Evolutionary conservation across 192 early-diverging fungal species (phyloP).

Genomic region (Entophlyctis helioformis): DNA sequence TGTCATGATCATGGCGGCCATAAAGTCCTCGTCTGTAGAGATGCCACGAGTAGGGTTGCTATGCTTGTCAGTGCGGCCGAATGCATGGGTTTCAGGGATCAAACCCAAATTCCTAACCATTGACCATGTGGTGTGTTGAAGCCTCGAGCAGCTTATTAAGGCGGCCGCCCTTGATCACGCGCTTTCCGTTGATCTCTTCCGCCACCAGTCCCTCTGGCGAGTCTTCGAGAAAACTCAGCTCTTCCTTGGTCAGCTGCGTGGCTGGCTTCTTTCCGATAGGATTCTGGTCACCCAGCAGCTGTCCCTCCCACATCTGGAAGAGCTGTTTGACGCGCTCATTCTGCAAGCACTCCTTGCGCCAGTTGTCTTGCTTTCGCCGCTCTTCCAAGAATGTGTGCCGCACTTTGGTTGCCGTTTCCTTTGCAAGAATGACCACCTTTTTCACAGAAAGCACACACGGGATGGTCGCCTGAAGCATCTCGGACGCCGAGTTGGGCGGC

Average conservation of each 20-base stretch:
- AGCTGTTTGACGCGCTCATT: conserved; percentile 35
- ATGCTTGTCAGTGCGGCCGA: too few relatives aligned
- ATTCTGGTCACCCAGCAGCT: too few relatives aligned
- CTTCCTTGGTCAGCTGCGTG: conserved; percentile 3
- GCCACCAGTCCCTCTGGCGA: conserved; percentile 20
- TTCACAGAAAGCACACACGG: conserved; percentile 37
- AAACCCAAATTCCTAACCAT: too few relatives aligned
- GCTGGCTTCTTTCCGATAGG: too few relatives aligned
- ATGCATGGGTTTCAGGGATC: too few relatives aligned
- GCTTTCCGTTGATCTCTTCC: conserved; percentile 6
- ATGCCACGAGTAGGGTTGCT: too few relatives aligned
- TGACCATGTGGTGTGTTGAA: too few relatives aligned
- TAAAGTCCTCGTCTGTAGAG: conserved; percentile 26
- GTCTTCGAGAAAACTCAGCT: conserved; percentile 17
- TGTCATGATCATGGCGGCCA: conserved; percentile 26
- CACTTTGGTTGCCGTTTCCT: conserved; percentile 17
- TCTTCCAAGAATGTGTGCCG: conserved; percentile 19
- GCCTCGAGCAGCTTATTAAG: conserved; percentile 30
- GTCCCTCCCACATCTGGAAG: conserved; percentile 32
- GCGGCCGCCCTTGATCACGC: conserved; percentile 23
- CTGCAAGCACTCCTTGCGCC: conserved; percentile 21
- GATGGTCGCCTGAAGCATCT: conserved; percentile 33
- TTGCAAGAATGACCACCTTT: conserved; percentile 27
- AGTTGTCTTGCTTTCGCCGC: conserved; percentile 17
- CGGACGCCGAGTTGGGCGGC: conserved; percentile 17